phyloP scores from a whole-genome alignment of 192 early-diverging fungal species.

The Lobosporangium transversale region DNA sequence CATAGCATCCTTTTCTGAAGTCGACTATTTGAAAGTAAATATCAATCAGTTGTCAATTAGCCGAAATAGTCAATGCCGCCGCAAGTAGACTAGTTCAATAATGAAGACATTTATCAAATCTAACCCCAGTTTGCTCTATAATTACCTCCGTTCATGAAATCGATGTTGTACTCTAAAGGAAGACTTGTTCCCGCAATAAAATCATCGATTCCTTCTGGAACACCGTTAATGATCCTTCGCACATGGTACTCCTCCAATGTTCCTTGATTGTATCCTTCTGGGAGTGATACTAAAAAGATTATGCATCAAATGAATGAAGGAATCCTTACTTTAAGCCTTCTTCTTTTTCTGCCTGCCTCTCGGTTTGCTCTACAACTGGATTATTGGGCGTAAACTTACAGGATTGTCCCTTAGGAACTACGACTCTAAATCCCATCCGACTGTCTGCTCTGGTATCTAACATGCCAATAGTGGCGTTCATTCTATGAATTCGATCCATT shows the following conservation, averaged over 20 bases:
- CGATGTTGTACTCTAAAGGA: conserved; percentile 92
- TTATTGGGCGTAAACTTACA: too few relatives aligned
- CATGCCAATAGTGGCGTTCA: conserved; percentile 33
- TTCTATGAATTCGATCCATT: conserved; percentile 29
- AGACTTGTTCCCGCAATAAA: conserved; percentile 74
- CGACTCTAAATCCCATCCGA: conserved; percentile 31
- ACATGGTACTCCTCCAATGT: conserved; percentile 70
- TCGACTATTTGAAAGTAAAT: conserved; percentile 69
- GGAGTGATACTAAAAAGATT: conserved; percentile 55
- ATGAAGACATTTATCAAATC: too few relatives aligned
- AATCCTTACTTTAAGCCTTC: too few relatives aligned
- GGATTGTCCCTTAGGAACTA: conserved; percentile 37
- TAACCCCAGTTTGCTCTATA: too few relatives aligned
- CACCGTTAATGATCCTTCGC: conserved; percentile 83
- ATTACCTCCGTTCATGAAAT: conserved; percentile 89
- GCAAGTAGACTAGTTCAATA: too few relatives aligned
- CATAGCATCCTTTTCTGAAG: conserved; percentile 97
- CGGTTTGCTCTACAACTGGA: too few relatives aligned
- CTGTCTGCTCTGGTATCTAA: conserved; percentile 27
- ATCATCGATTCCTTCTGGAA: conserved; percentile 91
- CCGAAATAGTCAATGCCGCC: too few relatives aligned
- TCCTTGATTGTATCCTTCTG: conserved; percentile 64
- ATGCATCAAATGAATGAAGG: too few relatives aligned
- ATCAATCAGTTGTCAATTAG: too few relatives aligned
- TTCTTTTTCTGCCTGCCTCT: too few relatives aligned